phyloP scores from a whole-genome alignment of 345 rosid genomes.

The Hypericum androsaemum region DNA sequence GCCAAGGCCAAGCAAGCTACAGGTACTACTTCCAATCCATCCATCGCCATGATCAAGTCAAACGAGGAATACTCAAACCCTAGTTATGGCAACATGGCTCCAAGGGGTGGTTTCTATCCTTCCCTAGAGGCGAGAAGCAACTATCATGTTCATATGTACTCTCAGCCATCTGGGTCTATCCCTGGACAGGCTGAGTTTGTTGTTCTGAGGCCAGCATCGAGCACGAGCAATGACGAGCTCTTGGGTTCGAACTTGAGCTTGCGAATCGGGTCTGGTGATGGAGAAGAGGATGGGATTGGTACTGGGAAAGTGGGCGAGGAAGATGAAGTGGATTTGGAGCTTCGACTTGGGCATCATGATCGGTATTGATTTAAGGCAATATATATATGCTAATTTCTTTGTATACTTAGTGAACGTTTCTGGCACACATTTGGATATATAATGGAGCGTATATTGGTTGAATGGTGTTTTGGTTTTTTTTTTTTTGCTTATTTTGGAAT shows the following conservation, averaged over 20 bases:
- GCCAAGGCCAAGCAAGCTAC: constrained; percentile 32
- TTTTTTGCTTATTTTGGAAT: too few species aligned
- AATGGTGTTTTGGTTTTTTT: too few species aligned
- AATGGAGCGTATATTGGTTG: too few species aligned
- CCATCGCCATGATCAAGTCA: constrained; percentile 1
- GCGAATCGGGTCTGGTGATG: constrained; percentile 25
- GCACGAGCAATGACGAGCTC: constrained; percentile 20
- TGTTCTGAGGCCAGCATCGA: constrained; percentile 10
- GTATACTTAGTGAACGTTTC: too few species aligned
- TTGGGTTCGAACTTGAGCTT: constrained; percentile 48
- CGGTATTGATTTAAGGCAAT: constrained; percentile 1
- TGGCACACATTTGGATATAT: too few species aligned
- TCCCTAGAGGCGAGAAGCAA: constrained; percentile 20
- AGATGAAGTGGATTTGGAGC: constrained; percentile 75
- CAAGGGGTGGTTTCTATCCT: constrained; percentile 14
- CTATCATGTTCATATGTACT: constrained; percentile 26
- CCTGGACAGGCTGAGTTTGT: constrained; percentile 12
- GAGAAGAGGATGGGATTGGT: constrained; percentile 16
- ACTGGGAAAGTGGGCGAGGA: constrained; percentile 12
- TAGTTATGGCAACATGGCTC: constrained; percentile 8
- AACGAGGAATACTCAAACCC: constrained; percentile 19
- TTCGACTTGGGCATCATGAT: constrained; percentile 59
- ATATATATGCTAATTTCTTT: too few species aligned
- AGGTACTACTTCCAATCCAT: not conserved
- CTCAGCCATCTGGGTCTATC: constrained; percentile 24